Evolutionary conservation across 768 basidiomycete genomes (phyloP).

Genomic region (Podaxis sp.): DNA sequence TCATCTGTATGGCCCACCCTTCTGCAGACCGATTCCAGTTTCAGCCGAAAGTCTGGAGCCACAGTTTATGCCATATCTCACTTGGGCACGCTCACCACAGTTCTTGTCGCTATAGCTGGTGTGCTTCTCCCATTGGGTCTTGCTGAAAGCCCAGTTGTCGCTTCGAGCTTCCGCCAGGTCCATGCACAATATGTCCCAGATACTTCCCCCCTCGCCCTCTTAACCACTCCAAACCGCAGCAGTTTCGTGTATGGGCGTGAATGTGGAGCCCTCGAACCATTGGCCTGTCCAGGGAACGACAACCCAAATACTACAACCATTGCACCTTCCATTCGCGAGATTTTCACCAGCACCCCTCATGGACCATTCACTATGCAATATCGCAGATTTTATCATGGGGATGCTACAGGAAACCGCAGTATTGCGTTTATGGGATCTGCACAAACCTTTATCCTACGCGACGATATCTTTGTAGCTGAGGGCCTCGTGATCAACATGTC

Average conservation of each 20-base stretch:
- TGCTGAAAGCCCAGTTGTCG: not conserved
- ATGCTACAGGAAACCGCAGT: conserved; percentile 6
- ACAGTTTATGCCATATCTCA: conserved; percentile 3
- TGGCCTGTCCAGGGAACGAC: conserved; percentile 8
- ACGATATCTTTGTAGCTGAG: conserved; percentile 18
- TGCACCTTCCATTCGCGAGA: conserved; percentile 12
- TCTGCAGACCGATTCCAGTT: conserved; percentile 16
- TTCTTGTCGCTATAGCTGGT: not conserved
- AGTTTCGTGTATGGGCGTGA: not conserved
- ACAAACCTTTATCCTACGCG: conserved; percentile 16
- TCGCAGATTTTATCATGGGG: conserved; percentile 16
- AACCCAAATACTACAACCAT: conserved; percentile 15
- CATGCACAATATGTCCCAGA: not conserved
- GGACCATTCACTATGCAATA: conserved; percentile 23
- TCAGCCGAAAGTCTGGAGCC: not conserved
- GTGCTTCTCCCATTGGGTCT: conserved; percentile 1
- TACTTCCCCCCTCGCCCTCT: not conserved
- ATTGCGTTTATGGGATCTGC: not conserved
- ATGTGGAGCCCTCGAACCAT: not conserved
- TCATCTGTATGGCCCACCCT: conserved; percentile 20
- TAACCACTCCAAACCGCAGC: not conserved
- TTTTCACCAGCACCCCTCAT: conserved; percentile 21
- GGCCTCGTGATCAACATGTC: conserved; percentile 20
- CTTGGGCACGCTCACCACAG: not conserved
- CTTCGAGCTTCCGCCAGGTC: not conserved